Conservation (phyloP, 352 stramenopile species). For the Phytophthora rubi region DNA sequence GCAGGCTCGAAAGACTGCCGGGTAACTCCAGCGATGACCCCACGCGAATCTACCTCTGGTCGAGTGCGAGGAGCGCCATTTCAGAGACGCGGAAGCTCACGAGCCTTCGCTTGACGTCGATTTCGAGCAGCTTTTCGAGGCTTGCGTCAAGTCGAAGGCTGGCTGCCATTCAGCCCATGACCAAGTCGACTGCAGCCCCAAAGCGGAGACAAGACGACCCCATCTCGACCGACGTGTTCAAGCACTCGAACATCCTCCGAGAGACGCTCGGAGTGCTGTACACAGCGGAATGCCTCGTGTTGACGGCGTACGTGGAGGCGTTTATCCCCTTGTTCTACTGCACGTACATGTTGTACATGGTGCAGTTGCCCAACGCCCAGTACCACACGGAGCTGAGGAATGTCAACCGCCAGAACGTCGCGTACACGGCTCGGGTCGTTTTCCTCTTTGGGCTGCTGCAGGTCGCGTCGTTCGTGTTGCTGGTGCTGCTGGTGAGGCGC, state of each 20-base stretch:
- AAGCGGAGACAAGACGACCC: not conserved
- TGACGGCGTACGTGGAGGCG: slow-evolving; percentile 46
- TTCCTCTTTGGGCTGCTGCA: slow-evolving; percentile 38
- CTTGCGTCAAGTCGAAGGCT: not conserved
- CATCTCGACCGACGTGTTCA: not conserved
- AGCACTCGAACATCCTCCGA: slow-evolving; percentile 5
- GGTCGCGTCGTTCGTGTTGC: slow-evolving; percentile 25
- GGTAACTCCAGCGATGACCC: not conserved
- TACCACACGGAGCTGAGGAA: slow-evolving; percentile 44
- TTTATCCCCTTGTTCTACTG: slow-evolving; percentile 47
- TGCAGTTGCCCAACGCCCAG: slow-evolving; percentile 33
- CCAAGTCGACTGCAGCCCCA: not conserved
- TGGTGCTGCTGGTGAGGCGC: slow-evolving; percentile 15
- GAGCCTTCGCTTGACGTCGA: not conserved
- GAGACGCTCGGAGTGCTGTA: slow-evolving; percentile 32
- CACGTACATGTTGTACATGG: slow-evolving; percentile 29
- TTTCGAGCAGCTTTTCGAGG: not conserved
- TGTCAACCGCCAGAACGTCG: slow-evolving; percentile 20
- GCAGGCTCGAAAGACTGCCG: slow-evolving; percentile 5
- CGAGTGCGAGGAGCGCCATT: not conserved
- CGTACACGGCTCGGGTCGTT: slow-evolving; percentile 9
- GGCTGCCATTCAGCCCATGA: not conserved
- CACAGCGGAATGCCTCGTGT: slow-evolving; percentile 41
- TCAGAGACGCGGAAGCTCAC: slow-evolving; percentile 2
- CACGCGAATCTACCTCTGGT: not conserved